These are phyloP conservation scores for Bryoerythrophyllum caledonicum DNA, from an alignment of 225 moss, liverwort and hornwort species.

Conservation along the genomic window DNA sequence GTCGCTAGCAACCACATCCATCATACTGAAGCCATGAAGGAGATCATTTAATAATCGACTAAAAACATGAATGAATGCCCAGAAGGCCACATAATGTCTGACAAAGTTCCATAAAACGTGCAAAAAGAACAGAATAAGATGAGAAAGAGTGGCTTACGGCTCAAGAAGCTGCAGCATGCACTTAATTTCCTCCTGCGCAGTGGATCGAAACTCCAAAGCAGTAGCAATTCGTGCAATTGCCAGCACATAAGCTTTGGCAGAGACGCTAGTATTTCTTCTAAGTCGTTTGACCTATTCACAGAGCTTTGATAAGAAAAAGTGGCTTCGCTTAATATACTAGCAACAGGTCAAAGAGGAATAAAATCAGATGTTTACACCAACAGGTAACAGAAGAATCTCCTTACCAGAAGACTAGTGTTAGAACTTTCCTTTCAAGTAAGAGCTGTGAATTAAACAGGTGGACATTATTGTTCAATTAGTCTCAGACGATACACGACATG, in stretches of 20 bases:
- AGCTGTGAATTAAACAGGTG: background rate
- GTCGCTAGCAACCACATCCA: slow-evolving; percentile 64
- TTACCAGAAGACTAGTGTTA: background rate
- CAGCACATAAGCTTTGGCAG: slow-evolving; percentile 64
- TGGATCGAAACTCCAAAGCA: slow-evolving; percentile 59
- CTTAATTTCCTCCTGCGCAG: slow-evolving; percentile 76
- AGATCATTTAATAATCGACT: slow-evolving; percentile 15
- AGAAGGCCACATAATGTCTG: background rate
- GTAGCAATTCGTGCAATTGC: slow-evolving; percentile 59
- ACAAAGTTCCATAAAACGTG: background rate
- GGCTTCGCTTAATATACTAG: slow-evolving; percentile 12
- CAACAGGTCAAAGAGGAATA: slow-evolving; percentile 8
- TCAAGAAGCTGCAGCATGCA: slow-evolving; percentile 60
- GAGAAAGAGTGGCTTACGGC: slow-evolving; percentile 36
- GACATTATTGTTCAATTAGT: background rate
- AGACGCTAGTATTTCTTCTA: slow-evolving; percentile 36
- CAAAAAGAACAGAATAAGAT: slow-evolving; percentile 20
- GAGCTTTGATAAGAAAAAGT: slow-evolving; percentile 17
- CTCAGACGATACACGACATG: slow-evolving; percentile 12
- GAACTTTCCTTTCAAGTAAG: background rate
- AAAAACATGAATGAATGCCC: slow-evolving; percentile 10
- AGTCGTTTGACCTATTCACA: slow-evolving; percentile 54
- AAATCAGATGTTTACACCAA: background rate
- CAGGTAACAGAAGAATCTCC: slow-evolving; percentile 4
- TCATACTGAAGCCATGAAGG: slow-evolving; percentile 53